These are phyloP conservation scores for Chlamydomonas reinhardtii DNA, from an alignment of 163 green algal genomes.

Conservation along the genomic window DNA sequence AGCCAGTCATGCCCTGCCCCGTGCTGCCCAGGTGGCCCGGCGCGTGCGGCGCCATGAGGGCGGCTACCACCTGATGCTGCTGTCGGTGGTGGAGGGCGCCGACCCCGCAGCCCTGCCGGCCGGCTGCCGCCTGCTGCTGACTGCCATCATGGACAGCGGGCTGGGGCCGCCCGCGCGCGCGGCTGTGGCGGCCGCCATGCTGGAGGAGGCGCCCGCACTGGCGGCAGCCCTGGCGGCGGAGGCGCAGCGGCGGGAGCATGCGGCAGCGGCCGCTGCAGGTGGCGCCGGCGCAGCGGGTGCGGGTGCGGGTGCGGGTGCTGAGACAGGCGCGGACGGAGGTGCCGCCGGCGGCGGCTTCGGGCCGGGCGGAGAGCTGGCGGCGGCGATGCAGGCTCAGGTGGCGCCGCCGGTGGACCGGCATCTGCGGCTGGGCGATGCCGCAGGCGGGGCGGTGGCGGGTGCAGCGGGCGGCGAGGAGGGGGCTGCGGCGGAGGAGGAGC, in stretches of 20 bases:
- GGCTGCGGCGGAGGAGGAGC: background rate
- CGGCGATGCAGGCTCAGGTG: slow-evolving; percentile 16
- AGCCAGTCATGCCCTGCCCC: too few species aligned
- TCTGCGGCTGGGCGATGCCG: background rate
- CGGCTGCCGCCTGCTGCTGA: background rate
- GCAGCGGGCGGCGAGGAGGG: background rate
- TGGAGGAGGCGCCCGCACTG: slow-evolving; percentile 3
- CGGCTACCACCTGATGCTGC: slow-evolving; percentile 29
- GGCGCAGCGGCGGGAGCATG: background rate
- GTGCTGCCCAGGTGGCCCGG: slow-evolving; percentile 11
- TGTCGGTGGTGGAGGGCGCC: background rate
- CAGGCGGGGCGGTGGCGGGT: background rate
- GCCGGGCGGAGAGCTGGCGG: slow-evolving; percentile 1
- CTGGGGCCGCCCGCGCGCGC: background rate
- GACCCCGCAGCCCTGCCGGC: background rate
- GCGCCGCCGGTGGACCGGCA: background rate
- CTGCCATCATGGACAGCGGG: background rate
- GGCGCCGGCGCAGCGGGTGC: background rate
- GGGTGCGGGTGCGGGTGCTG: background rate
- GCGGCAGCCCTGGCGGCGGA: slow-evolving; percentile 13
- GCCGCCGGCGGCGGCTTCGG: background rate
- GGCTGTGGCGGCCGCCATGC: background rate
- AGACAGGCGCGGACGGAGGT: background rate
- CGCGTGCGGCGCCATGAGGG: slow-evolving; percentile 8
- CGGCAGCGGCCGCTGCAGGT: background rate